Evolutionary conservation across 805 yeast genomes (phyloP).

Genomic region (Metschnikowia picachoensis): DNA sequence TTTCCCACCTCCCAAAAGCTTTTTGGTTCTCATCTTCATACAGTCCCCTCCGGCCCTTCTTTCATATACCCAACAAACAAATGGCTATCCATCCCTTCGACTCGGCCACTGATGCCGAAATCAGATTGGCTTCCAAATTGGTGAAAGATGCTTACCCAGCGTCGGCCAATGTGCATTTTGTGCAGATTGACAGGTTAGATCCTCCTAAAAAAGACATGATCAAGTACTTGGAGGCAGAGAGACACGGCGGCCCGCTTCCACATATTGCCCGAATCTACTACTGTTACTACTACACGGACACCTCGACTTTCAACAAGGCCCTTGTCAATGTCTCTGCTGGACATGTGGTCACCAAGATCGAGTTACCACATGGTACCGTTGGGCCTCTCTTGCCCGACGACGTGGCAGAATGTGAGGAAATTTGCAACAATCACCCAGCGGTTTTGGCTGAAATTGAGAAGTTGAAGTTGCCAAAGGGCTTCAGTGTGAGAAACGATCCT

Average conservation of each 20-base stretch:
- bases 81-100: slow-evolving; percentile 51
- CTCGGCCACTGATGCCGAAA: slow-evolving; percentile 54
- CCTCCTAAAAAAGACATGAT: slow-evolving; percentile 77
- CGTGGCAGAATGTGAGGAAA: slow-evolving; percentile 49
- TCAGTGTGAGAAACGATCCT: slow-evolving; percentile 61
- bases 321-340: slow-evolving; percentile 62
- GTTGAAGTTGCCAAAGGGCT: slow-evolving; percentile 56
- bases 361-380: slow-evolving; percentile 56
- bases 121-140: slow-evolving; percentile 53
- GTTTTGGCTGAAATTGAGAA: slow-evolving; percentile 64
- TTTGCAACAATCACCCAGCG: slow-evolving; percentile 49
- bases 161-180: slow-evolving; percentile 54
- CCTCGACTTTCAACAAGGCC: slow-evolving; percentile 59
- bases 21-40: no score
- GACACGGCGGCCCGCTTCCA: slow-evolving; percentile 45
- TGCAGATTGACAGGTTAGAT: slow-evolving; percentile 64
- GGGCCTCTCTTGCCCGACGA: slow-evolving; percentile 75
- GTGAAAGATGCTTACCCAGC: slow-evolving; percentile 56
- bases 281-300: slow-evolving; percentile 61
- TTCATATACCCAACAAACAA: not conserved
- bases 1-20: no score
- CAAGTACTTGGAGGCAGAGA: slow-evolving; percentile 65
- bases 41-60: no score
- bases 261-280: slow-evolving; percentile 65
- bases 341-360: slow-evolving; percentile 54